Percentiles rank a stretch among this genome's conserved stretches.
These are phyloP conservation scores for Cladosporium sp. DNA, from an alignment of 2,329 filamentous ascomycete genomes.

Conservation along the genomic window DNA sequence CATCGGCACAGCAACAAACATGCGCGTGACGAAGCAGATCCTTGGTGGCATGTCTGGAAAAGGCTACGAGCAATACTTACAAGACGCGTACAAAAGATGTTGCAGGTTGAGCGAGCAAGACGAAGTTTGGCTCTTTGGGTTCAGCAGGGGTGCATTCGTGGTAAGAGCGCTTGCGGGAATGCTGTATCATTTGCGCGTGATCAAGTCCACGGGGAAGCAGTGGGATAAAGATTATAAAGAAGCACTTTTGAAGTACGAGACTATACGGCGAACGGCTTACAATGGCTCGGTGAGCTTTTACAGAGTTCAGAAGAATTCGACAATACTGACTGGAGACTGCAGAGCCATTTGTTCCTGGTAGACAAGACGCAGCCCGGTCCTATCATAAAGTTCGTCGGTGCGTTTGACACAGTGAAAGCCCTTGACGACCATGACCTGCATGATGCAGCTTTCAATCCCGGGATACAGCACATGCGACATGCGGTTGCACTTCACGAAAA, in stretches of 20 bases:
- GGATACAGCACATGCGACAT: conserved; percentile 35
- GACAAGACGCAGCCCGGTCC: too few species aligned
- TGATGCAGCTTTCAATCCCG: conserved; percentile 33
- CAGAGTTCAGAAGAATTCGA: too few species aligned
- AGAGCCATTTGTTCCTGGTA: too few species aligned
- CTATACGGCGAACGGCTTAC: too few species aligned
- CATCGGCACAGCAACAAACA: conserved; percentile 11
- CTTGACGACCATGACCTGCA: conserved; percentile 12
- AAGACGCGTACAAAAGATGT: conserved; percentile 23
- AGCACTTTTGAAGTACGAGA: too few species aligned
- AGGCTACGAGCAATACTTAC: conserved; percentile 20
- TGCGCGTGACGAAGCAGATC: background rate
- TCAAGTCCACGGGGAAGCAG: conserved; percentile 19
- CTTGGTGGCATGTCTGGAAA: conserved; percentile 17
- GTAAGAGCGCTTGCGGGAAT: conserved; percentile 38
- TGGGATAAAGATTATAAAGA: background rate
- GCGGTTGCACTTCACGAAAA: conserved; percentile 39
- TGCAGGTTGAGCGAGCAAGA: conserved; percentile 23
- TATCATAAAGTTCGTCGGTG: too few species aligned
- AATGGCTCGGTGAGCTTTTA: too few species aligned
- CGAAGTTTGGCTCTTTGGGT: conserved; percentile 40
- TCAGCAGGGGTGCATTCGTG: conserved; percentile 39
- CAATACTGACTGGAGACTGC: too few species aligned
- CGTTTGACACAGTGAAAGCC: too few species aligned
- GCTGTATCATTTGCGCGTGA: conserved; percentile 33